phyloP scores from a whole-genome alignment of 2,329 filamentous ascomycete genomes.

The Fusarium pseudoanthophilum region DNA sequence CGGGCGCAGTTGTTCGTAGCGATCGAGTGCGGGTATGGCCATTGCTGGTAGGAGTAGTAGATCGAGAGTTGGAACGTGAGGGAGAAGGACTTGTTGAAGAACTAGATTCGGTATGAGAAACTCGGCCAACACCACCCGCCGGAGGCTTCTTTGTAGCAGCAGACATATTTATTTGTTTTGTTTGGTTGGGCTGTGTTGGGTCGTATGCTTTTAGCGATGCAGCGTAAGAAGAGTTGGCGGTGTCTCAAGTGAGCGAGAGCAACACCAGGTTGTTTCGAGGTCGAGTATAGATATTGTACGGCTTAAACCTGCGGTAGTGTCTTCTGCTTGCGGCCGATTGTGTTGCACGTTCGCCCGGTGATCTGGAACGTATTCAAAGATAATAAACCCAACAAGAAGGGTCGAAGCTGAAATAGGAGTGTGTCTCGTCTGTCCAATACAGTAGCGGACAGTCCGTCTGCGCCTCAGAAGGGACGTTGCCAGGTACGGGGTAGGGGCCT shows the following conservation, averaged over 20 bases:
- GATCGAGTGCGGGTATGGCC: slow-evolving; percentile 69
- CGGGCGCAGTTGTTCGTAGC: slow-evolving; percentile 70
- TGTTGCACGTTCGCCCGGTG: slow-evolving; percentile 41
- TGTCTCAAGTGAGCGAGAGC: slow-evolving; percentile 17
- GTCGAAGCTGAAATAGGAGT: slow-evolving; percentile 41
- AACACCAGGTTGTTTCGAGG: slow-evolving; percentile 13
- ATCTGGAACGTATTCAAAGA: slow-evolving; percentile 37
- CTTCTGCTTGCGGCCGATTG: slow-evolving; percentile 26
- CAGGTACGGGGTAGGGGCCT: slow-evolving; percentile 33
- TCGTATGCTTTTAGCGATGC: slow-evolving; percentile 22
- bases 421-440: slow-evolving; percentile 21
- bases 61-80: slow-evolving; percentile 53
- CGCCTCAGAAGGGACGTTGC: slow-evolving; percentile 41
- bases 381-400: slow-evolving; percentile 35
- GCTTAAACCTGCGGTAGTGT: slow-evolving; percentile 16
- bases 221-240: slow-evolving; percentile 25
- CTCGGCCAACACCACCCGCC: slow-evolving; percentile 58
- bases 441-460: slow-evolving; percentile 31
- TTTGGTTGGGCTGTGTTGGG: slow-evolving; percentile 25
- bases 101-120: slow-evolving; percentile 54
- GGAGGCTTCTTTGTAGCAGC: slow-evolving; percentile 64
- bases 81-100: slow-evolving; percentile 51
- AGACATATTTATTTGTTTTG: slow-evolving; percentile 56
- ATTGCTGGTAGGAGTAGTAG: slow-evolving; percentile 56
- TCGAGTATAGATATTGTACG: slow-evolving; percentile 31